Evolutionary conservation across 192 early-diverging fungal genomes (phyloP).

Genomic region (Dissophora globulifera): DNA sequence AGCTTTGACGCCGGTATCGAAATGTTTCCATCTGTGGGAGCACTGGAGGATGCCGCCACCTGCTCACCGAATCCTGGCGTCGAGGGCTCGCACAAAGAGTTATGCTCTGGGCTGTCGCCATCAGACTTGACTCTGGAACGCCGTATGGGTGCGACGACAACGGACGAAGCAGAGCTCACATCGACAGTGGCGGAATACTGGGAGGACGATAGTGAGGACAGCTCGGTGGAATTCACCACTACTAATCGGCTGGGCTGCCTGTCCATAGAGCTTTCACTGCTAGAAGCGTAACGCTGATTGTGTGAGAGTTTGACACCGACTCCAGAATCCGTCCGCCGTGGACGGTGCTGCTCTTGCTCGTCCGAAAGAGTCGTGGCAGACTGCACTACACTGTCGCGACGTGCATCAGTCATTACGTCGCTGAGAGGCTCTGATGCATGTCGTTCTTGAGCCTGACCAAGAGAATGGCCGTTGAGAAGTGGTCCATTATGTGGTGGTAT

Average conservation of each 20-base stretch:
- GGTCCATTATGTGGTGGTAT: no score
- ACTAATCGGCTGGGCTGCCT: not conserved
- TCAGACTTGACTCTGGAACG: slow-evolving; percentile 20
- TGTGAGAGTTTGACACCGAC: slow-evolving; percentile 35
- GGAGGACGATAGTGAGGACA: not conserved
- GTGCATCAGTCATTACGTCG: not conserved
- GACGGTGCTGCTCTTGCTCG: slow-evolving; percentile 22
- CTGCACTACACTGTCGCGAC: not conserved
- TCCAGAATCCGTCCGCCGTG: slow-evolving; percentile 39
- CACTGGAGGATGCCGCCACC: not conserved
- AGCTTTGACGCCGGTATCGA: not conserved
- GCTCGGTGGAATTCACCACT: not conserved
- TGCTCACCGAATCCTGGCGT: not conserved
- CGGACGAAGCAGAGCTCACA: not conserved
- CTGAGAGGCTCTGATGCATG: no score
- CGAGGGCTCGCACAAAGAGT: not conserved
- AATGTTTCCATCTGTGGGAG: slow-evolving; percentile 6
- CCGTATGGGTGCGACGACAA: not conserved
- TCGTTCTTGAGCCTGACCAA: no score
- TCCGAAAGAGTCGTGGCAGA: not conserved
- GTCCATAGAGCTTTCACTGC: slow-evolving; percentile 13
- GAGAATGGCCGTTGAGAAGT: no score
- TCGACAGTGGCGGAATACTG: not conserved
- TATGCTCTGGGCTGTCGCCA: slow-evolving; percentile 4
- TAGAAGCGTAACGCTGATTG: not conserved